Evolutionary conservation across 176 grass and related monocot genomes (phyloP), one percentile per base, ranked within the genome.

Genomic region (Thalia dealbata): DNA sequence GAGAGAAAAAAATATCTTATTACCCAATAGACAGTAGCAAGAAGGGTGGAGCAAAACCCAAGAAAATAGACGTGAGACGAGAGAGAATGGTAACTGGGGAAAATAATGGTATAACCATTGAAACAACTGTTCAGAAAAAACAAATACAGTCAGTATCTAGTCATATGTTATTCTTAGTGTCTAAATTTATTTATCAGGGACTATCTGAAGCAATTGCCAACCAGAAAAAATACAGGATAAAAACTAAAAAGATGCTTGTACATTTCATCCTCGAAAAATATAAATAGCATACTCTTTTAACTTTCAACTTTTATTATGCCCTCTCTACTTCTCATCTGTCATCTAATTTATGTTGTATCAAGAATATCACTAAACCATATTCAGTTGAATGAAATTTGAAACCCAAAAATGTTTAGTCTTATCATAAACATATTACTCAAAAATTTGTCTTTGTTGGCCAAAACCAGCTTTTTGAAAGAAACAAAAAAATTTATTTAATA

Each of bases 21-120:
- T 96, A 96, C 92, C 92, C 92, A 69, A 96, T 90, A 32, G 92
- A 96, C 35, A 96, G 75, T 70, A 96, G 76, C 50, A 96, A 75
- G 78, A 96, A 96, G 27, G 92, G 89, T 78, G 92, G 92, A 80
- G 92, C 92, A 80, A 96, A 92, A 69, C 89, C 92, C 92, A 96
- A 78, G 76, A 90, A 96, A 71, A 96, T 92, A 64, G 92, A 96
- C 59, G 89, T 96, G 74, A 96, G 89, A 71, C 92, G 92, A 24
- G 89, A 96, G 61, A 96, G 81, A 84, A 92, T 75, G 78, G 72
- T 96, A 73, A 73, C 60, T 35, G 82, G 80, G 74, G 92, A 96
- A 80, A 92, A 89, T 75, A 92, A 75, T 13, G 92, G 92, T 77
- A 96, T 77, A 82, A 86, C 62, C 79, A 96, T 85, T 70, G 92